Base-by-base conservation (phyloP, 768 basidiomycete species). In the Mycena latifolia region DNA sequence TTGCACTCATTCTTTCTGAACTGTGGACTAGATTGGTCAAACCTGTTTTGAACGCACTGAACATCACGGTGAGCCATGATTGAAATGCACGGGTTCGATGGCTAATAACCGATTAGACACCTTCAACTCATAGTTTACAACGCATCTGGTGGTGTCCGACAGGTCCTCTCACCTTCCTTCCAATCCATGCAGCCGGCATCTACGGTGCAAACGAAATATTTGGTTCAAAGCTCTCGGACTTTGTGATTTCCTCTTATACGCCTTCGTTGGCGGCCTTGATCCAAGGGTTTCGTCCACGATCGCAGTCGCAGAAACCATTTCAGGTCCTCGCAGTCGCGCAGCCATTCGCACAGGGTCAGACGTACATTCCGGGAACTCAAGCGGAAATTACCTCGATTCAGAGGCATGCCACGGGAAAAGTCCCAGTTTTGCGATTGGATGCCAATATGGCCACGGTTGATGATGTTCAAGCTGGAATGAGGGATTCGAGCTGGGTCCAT, bases 121-220 rank as follows among this genome's bases (percentile, higher is more conserved):
- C 46, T 47, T 47, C 25, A 47, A 47, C 46, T 15, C 24, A 24
- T 27, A n/a, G 33, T 52, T 20, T 20, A 20, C 51, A 52, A 18
- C 51, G 29, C 29, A 52, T 31, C 20, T 52, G 51, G 51, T 52
- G 51, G 51, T 52, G 31, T 52, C 51, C 51, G 29, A 52, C 31
- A 20, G 51, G 51, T n/a, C 51, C 51, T 52, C 51, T 52, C 51
- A 52, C 51, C 29, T 52, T 31, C 29, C 31, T 52, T 20, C 51
- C 51, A 31, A 52, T 52, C 31, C 51, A 31, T 52, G 51, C 51
- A 6, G 51, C 51, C 29, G 51, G 51, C 10, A 52, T 52, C 29
- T 52, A 52, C 33, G 51, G 51, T 18, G 31, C 24, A 47, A 47
- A 52, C n/a, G n/a, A n/a, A n/a, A n/a, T n/a, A n/a, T n/a, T n/a